phyloP scores from a whole-genome alignment of 208 protist genomes.

The Trypanosoma melophagium region DNA sequence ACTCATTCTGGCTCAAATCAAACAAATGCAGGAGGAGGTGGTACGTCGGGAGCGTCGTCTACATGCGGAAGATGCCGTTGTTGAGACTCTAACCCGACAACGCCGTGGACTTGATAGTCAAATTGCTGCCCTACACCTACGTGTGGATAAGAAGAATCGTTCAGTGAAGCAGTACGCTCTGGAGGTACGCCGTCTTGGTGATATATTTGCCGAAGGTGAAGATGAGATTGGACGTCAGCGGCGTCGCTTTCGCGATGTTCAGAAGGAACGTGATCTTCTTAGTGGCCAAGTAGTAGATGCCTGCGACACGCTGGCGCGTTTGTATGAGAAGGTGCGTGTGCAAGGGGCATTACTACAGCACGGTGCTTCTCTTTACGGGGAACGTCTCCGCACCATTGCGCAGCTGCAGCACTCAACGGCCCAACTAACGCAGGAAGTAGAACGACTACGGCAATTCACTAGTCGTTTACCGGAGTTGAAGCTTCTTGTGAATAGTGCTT shows the following conservation, averaged over 20 bases:
- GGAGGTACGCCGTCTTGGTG: slow-evolving; percentile 91
- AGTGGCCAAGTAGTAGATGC: slow-evolving; percentile 92
- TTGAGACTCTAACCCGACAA: slow-evolving; percentile 52
- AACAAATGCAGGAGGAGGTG: slow-evolving; percentile 94
- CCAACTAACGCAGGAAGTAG: slow-evolving; percentile 51
- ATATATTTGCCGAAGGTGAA: slow-evolving; percentile 92
- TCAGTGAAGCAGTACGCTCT: slow-evolving; percentile 43
- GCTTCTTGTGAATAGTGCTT: slow-evolving; percentile 62
- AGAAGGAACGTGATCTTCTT: slow-evolving; percentile 95
- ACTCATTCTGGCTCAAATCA: slow-evolving; percentile 93
- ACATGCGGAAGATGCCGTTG: slow-evolving; percentile 36
- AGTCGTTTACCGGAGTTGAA: slow-evolving; percentile 60
- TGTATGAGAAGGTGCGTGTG: slow-evolving; percentile 97
- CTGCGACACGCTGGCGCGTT: slow-evolving; percentile 91
- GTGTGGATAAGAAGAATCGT: slow-evolving; percentile 38
- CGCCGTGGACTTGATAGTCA: slow-evolving; percentile 51
- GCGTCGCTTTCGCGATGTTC: slow-evolving; percentile 90
- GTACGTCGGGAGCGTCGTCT: slow-evolving; percentile 64
- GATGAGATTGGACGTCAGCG: slow-evolving; percentile 84
- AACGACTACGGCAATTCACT: slow-evolving; percentile 47
- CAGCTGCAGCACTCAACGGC: slow-evolving; percentile 63
- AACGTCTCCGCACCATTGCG: slow-evolving; percentile 65
- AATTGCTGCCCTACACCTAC: slow-evolving; percentile 42
- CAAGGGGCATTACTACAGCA: slow-evolving; percentile 93
- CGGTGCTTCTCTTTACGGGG: slow-evolving; percentile 92